Percentiles rank a stretch among this genome's conserved stretches.
Conservation (phyloP, 23 red algal species). For the Chondrus crispus region DNA sequence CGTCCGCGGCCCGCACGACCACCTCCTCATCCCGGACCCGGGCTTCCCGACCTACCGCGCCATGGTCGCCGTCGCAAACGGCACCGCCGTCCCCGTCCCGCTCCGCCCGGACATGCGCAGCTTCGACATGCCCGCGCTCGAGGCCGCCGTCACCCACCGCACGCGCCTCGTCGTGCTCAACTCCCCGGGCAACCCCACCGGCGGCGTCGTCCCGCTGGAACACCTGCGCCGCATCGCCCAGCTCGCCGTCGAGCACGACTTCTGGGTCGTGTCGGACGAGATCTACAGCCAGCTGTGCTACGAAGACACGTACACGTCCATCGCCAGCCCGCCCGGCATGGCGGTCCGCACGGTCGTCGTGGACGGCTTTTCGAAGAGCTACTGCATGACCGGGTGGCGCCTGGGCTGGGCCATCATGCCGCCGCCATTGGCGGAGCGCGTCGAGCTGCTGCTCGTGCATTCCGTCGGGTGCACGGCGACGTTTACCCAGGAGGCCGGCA, state of each 20-base stretch:
- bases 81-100: conserved; percentile 48
- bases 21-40: conserved; percentile 88
- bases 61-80: conserved; percentile 66
- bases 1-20: conserved; percentile 61
- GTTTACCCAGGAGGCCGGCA: conserved; percentile 84
- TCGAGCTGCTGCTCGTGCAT: conserved; percentile 77
- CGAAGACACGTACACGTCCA: conserved; percentile 16
- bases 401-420: conserved; percentile 92
- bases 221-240: conserved; percentile 40
- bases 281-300: conserved; percentile 79
- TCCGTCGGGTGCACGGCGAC: conserved; percentile 87
- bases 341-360: conserved; percentile 80
- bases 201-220: conserved; percentile 64
- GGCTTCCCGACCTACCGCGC: conserved; percentile 94
- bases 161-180: conserved; percentile 81
- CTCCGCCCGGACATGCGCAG: conserved; percentile 35
- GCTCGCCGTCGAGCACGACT: conserved; percentile 41
- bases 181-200: conserved; percentile 95
- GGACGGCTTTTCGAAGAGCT: conserved; percentile 98
- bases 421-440: conserved; percentile 52
- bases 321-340: conserved; percentile 60
- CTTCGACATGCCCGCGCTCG: conserved; percentile 65
- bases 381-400: conserved; percentile 94
- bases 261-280: conserved; percentile 89
- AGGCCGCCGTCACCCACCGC: conserved; percentile 3